Conservation (phyloP, 805 yeast species). For the Ogataea angusta region DNA sequence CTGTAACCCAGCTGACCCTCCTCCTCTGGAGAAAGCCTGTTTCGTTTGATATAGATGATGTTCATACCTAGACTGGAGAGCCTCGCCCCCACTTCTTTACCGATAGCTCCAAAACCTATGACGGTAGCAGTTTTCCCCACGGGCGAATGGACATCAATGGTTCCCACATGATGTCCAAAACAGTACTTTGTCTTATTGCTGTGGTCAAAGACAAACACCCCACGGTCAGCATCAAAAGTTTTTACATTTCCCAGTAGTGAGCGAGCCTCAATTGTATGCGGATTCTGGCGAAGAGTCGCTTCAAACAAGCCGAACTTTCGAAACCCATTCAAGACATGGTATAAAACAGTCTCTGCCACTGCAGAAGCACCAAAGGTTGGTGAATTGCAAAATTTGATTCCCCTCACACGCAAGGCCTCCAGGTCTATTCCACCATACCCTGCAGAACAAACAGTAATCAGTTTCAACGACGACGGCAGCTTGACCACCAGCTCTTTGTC, state of each 20-base stretch:
- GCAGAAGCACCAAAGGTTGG: conserved; percentile 58
- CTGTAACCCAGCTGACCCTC: conserved; percentile 40
- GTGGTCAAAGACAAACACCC: conserved; percentile 23
- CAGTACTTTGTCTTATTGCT: conserved; percentile 25
- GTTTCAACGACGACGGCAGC: conserved; percentile 42
- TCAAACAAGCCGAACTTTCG: conserved; percentile 53
- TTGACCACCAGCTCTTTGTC: conserved; percentile 37
- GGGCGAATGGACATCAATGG: conserved; percentile 47
- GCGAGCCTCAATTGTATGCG: conserved; percentile 47
- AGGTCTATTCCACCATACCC: conserved; percentile 47
- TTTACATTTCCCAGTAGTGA: conserved; percentile 31
- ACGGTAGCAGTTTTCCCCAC: conserved; percentile 56
- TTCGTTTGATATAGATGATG: conserved; percentile 59
- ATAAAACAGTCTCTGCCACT: conserved; percentile 70
- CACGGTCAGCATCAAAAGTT: conserved; percentile 31
- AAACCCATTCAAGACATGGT: conserved; percentile 55
- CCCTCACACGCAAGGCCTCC: conserved; percentile 30
- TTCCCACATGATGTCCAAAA: conserved; percentile 43
- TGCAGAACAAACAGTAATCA: conserved; percentile 54
- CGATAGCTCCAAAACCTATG: conserved; percentile 77
- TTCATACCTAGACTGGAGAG: conserved; percentile 61
- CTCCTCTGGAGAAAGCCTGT: conserved; percentile 37
- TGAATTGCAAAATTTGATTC: conserved; percentile 58
- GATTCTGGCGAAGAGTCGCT: conserved; percentile 35
- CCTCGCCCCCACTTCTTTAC: conserved; percentile 58